Percentiles rank a stretch among this genome's conserved stretches.
phyloP scores from a whole-genome alignment of 192 early-diverging fungal species.

The Phycomyces nitens region DNA sequence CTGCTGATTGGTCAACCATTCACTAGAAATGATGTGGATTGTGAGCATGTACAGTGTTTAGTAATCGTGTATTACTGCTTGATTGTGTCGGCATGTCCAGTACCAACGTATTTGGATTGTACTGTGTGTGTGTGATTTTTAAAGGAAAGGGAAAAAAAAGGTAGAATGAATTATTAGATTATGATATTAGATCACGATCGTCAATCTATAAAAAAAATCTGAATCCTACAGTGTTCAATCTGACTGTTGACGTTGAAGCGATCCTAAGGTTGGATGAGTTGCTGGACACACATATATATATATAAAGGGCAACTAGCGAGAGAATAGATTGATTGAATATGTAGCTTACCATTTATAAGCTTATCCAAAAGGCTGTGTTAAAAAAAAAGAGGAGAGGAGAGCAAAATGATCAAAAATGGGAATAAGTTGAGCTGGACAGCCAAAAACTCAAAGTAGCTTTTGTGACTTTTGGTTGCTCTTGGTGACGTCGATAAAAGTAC shows the following conservation, averaged over 20 bases:
- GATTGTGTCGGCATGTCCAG: slow-evolving; percentile 87
- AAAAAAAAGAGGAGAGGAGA: not conserved
- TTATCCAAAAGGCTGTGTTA: not conserved
- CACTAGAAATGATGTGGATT: slow-evolving; percentile 45
- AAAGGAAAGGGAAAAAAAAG: slow-evolving; percentile 4
- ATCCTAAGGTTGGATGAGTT: slow-evolving; percentile 39
- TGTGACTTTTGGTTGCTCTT: too few species aligned
- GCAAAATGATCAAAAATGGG: too few species aligned
- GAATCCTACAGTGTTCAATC: slow-evolving; percentile 68
- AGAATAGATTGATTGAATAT: too few species aligned
- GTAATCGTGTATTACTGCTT: slow-evolving; percentile 67
- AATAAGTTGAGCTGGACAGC: too few species aligned
- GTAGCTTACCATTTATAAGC: not conserved
- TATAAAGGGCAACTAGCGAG: too few species aligned
- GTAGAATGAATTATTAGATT: not conserved
- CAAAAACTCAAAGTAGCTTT: too few species aligned
- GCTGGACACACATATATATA: too few species aligned
- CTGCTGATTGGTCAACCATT: slow-evolving; percentile 84
- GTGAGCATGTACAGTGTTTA: not conserved
- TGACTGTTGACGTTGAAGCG: slow-evolving; percentile 74
- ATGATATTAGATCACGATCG: not conserved
- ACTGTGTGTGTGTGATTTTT: slow-evolving; percentile 39
- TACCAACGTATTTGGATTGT: slow-evolving; percentile 85
- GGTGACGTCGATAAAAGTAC: too few species aligned
- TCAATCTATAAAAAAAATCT: not conserved